Evolutionary conservation across 306 rosid species (phyloP), one percentile per base, ranked within the genome.

Genomic region (Gastrolobium bilobum): DNA sequence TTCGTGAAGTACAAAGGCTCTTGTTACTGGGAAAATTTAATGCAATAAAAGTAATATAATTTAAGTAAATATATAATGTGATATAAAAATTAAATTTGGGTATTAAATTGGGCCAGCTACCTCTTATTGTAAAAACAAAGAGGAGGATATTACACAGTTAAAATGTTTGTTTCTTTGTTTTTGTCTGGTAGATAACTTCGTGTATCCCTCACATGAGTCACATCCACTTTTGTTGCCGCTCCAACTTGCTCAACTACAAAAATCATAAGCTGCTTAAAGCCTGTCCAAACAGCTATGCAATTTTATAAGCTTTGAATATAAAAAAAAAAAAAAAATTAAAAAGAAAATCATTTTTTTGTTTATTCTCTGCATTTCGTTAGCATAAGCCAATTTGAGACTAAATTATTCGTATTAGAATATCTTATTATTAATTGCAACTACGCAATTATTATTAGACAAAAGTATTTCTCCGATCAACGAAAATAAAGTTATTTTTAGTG

Each of bases 221-320:
- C 53, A 35, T 26, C 63, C 8, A 46, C 81, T 59, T 71, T 7
- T 80, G 70, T 71, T 79, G 57, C 75, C 60, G 39, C 76, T 62
- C 81, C 67, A 74, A 39, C 13, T 9, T 54, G 31, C 57, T 54
- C 58, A 39, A 39, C 37, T 69, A 57, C 72, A 78, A 82, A 68
- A 20, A 33, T 68, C 63, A 10, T 37, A 67, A 53, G 62, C 44
- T 83, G 77, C 72, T 57, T 53, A 70, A 60, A 77, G 74, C 75
- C 83, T 79, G 87, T 83, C 79, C 80, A 78, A 71, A 63, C 75
- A 62, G 37, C 82, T 46, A 56, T 59, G 70, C 40, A 59, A 68
- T 44, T 68, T 2, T 74, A 57, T 14, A 67, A 15, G 2, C 73
- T 57, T 15, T 47, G 10, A 72, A 67, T 77, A 15, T 30, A 60